Base-by-base conservation (phyloP, 2,329 filamentous ascomycete genomes). In the Mycogone perniciosa region DNA sequence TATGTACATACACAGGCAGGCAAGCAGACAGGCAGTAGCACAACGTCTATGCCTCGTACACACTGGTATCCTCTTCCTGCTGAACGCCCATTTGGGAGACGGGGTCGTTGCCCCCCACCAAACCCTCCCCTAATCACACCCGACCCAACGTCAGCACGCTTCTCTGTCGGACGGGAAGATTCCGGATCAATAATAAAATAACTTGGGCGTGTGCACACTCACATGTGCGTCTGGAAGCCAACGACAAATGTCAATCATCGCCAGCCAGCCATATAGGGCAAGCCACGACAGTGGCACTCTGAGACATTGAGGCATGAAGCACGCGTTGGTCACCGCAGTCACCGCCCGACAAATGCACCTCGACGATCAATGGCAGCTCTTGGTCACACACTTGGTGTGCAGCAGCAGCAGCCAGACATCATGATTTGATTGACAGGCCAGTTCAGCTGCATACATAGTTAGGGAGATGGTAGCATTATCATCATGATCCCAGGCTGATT, bases 241-340 rank as follows among this genome's bases (percentile, higher is more conserved):
- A 38, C 35, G 11, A 4, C 35, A 38, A 40, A 39, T 37, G 44
- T 33, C 39, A 51, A 47, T 39, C 40, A 10, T 11, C 38, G 37
- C 13, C 8, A 38, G 13, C 31, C 41, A 38, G 33, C 49, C 44
- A 46, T 31, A 34, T 31, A 34, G 26, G 42, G 44, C 31, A 43
- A 51, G 44, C 49, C 49, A 51, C 49, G 49, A 43, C 31, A 46
- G 44, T 38, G 43, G 37, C 37, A 33, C 43, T 45, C 41, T 20
- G 45, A 52, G 40, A 39, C 29, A 41, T 38, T 42, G 11, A 38
- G 44, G 31, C 39, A 26, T 37, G 40, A 42, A 26, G n/a, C 39
- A 40, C n/a, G 13, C 8, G 13, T 42, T 38, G 29, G 40, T 52
- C 48, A 45, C 50, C 39, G 39, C 39, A 42, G 39, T 5, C 29